Evolutionary conservation across 768 basidiomycete species (phyloP), one percentile per base, ranked within the genome.

Genomic region (Trametes gibbosa): DNA sequence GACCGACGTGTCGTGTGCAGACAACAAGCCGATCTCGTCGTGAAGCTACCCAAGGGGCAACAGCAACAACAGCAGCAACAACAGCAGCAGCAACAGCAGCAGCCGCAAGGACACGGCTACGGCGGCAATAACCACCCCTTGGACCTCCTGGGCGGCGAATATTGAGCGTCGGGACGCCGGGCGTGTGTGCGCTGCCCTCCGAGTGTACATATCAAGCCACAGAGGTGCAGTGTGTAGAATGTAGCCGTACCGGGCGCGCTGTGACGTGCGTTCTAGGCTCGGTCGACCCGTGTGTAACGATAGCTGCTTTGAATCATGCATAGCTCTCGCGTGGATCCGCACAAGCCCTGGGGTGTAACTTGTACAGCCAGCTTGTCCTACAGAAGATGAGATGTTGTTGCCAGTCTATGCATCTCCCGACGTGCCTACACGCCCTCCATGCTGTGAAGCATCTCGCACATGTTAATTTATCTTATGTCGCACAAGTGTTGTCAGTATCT

Each of bases 1-100:
- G 43, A 8, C 34, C 1, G 10, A 53, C 34, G 34, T 48, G 24
- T 54, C 37, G 48, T 29, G 9, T 43, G 57, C 63, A 92, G 92
- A 56, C 86, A 92, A 76, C 90, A 92, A 76, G 86, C 89, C 9
- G 92, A 92, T 35, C 75, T 93, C 16, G 73, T 89, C 17, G 83
- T 92, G 56, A 90, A 65, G 49, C 48, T 56, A 13, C 59, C 61
- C 6, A 63, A 63, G 45, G 56, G 61, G 4, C 61, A 62, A 41
- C 27, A 29, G 24, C 23, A 25, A 5, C 25, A 12, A 5, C 21
- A 25, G 32, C 43, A 21, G n/a, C 29, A 21, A 14, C 47, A 40
- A 42, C 34, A 42, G 9, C 27, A 27, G 50, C 5, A 16, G 23
- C 13, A 37, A 37, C 27, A 27, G 50, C 3, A n/a, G 25, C 9